Evolutionary conservation across 805 yeast genomes (phyloP).

Genomic region (Candida sonorensis): DNA sequence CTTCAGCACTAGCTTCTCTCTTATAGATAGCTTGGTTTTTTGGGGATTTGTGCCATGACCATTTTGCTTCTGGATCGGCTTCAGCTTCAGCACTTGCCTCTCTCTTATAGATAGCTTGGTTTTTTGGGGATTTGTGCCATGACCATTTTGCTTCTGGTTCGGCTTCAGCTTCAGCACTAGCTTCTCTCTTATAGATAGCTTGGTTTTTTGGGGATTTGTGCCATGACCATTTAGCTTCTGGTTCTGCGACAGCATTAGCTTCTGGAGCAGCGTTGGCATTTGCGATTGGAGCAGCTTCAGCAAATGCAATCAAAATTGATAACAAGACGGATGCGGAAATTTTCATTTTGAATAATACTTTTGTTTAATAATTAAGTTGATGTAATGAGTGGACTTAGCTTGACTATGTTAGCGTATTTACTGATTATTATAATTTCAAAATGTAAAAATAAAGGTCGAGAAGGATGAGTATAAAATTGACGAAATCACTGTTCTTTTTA

Average conservation of each 20-base stretch:
- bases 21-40: slow-evolving; percentile 15
- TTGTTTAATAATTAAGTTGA: no score
- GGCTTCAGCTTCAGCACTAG: slow-evolving; percentile 5
- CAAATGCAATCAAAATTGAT: slow-evolving; percentile 5
- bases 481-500: no score
- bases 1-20: slow-evolving; percentile 26
- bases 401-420: no score
- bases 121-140: slow-evolving; percentile 9
- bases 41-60: slow-evolving; percentile 4
- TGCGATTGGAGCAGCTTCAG: slow-evolving; percentile 12
- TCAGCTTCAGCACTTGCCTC: slow-evolving; percentile 11
- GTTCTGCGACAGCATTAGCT: slow-evolving; percentile 19
- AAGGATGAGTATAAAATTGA: no score
- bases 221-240: slow-evolving; percentile 7
- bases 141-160: slow-evolving; percentile 7
- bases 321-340: slow-evolving; percentile 8
- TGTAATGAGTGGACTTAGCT: no score
- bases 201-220: slow-evolving; percentile 5
- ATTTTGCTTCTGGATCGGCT: slow-evolving; percentile 5
- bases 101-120: slow-evolving; percentile 10
- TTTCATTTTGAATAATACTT: slow-evolving; percentile 13
- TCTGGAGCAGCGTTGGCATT: slow-evolving; percentile 13
- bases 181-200: slow-evolving; percentile 11
- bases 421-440: no score
- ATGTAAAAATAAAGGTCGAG: no score